phyloP scores from a whole-genome alignment of 805 yeast genomes.

The Ogataea paraovalis region DNA sequence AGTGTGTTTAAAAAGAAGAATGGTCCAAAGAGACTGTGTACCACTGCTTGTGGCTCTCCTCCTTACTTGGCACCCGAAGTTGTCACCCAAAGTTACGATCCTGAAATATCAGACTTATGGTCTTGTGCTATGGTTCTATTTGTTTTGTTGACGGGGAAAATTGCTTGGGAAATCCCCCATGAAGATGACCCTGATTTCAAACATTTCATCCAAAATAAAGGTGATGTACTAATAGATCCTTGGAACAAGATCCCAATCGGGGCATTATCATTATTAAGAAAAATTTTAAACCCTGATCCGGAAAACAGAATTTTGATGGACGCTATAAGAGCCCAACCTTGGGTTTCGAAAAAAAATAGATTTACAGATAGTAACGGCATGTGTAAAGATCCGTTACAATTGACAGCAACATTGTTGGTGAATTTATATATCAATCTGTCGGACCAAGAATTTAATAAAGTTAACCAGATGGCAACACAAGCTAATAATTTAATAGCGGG shows the following conservation, averaged over 20 bases:
- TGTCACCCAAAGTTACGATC: slow-evolving; percentile 45
- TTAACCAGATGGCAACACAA: slow-evolving; percentile 26
- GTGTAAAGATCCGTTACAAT: slow-evolving; percentile 48
- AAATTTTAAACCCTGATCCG: slow-evolving; percentile 49
- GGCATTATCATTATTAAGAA: slow-evolving; percentile 48
- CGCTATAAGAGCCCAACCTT: slow-evolving; percentile 46
- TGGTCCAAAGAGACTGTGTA: slow-evolving; percentile 44
- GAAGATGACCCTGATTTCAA: slow-evolving; percentile 42
- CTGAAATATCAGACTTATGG: slow-evolving; percentile 62
- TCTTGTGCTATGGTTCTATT: slow-evolving; percentile 63
- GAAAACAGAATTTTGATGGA: slow-evolving; percentile 38
- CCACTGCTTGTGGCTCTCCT: slow-evolving; percentile 64
- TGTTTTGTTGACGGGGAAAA: slow-evolving; percentile 60
- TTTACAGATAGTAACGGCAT: slow-evolving; percentile 43
- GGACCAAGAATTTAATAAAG: slow-evolving; percentile 41
- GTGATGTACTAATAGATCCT: slow-evolving; percentile 43
- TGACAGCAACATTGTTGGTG: slow-evolving; percentile 49
- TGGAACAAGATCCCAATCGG: slow-evolving; percentile 52
- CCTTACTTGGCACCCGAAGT: slow-evolving; percentile 82
- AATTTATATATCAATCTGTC: slow-evolving; percentile 49
- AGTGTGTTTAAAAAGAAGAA: slow-evolving; percentile 48
- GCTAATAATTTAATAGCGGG: slow-evolving; percentile 22
- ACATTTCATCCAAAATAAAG: slow-evolving; percentile 36
- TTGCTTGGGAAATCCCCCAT: slow-evolving; percentile 70
- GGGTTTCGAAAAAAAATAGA: slow-evolving; percentile 46